Percentiles rank a stretch among this genome's conserved stretches.
phyloP scores from a whole-genome alignment of 306 rosid species.

The Rosa persica region DNA sequence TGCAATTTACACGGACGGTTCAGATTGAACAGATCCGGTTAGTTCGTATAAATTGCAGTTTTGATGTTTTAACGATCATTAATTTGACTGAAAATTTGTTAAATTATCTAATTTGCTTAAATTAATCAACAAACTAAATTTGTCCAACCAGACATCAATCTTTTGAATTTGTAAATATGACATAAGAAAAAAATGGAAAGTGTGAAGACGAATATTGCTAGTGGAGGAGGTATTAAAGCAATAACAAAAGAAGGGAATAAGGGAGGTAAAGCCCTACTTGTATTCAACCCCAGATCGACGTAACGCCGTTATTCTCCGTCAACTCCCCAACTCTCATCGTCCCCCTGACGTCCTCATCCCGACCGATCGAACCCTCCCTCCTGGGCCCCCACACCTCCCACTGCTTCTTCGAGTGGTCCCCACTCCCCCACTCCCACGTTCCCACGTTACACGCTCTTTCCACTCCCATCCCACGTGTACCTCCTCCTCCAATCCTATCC shows the following conservation, averaged over 20 bases:
- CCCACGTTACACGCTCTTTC: constrained; percentile 40
- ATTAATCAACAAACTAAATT: no score
- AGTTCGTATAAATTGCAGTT: no score
- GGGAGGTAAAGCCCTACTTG: background rate
- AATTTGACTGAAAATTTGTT: no score
- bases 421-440: constrained; percentile 45
- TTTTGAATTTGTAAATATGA: background rate
- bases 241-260: background rate
- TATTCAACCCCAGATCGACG: background rate
- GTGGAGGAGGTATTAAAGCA: background rate
- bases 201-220: background rate
- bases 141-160: no score
- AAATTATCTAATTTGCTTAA: no score
- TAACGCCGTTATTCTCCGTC: background rate
- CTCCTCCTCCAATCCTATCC: constrained; percentile 27
- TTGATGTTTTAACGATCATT: no score
- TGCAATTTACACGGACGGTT: no score
- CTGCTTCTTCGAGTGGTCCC: constrained; percentile 46
- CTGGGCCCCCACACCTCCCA: constrained; percentile 26
- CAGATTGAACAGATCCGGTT: no score
- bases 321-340: background rate
- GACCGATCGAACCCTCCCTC: constrained; percentile 27
- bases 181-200: background rate
- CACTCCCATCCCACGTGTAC: constrained; percentile 47
- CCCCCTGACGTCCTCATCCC: background rate